These are phyloP conservation scores for Sporothrix brunneoviolacea DNA, from an alignment of 2,329 filamentous ascomycete genomes.

Conservation along the genomic window DNA sequence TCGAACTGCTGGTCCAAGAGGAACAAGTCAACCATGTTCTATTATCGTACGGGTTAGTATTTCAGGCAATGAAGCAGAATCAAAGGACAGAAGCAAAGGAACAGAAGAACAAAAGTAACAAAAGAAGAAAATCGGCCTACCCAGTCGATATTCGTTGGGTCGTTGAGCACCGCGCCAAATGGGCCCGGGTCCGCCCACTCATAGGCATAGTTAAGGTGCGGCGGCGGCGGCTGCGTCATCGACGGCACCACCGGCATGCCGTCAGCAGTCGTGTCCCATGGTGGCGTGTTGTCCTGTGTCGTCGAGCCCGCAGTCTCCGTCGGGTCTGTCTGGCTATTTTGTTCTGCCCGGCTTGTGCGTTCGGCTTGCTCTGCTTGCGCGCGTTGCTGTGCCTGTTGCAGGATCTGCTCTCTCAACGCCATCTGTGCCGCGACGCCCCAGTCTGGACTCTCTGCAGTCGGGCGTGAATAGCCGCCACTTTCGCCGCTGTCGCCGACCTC, in stretches of 20 bases:
- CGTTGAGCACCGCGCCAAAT: conserved; percentile 15
- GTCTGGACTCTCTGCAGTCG: background rate
- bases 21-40: conserved; percentile 19
- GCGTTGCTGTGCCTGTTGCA: background rate
- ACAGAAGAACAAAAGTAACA: background rate
- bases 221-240: background rate
- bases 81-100: background rate
- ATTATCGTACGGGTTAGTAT: too few relatives aligned
- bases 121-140: conserved; percentile 1
- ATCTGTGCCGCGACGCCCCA: conserved; percentile 3
- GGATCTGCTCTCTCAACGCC: background rate
- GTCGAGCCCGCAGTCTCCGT: background rate
- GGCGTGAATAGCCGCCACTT: background rate
- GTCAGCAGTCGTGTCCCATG: background rate
- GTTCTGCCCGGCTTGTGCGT: too few relatives aligned
- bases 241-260: too few relatives aligned
- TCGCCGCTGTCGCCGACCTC: background rate
- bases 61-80: background rate
- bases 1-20: conserved; percentile 14
- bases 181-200: conserved; percentile 16
- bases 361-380: too few relatives aligned
- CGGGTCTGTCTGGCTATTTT: background rate
- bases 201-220: conserved; percentile 9
- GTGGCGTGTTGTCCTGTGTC: background rate
- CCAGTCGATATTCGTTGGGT: conserved; percentile 19